These are phyloP conservation scores for Fraxinus cuspidata DNA, from an alignment of 257 asterid genomes.

Conservation along the genomic window DNA sequence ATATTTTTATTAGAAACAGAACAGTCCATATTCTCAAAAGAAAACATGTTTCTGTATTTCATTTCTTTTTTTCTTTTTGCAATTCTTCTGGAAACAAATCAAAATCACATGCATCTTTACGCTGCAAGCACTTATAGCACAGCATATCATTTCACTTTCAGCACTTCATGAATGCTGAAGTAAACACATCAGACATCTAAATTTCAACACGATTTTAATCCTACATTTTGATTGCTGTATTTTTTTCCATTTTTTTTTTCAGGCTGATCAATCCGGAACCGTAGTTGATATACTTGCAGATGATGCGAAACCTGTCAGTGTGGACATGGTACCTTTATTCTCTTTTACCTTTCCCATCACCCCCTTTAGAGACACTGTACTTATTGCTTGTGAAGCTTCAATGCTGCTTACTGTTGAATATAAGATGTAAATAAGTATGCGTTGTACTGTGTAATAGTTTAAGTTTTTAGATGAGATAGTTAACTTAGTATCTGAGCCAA, in stretches of 20 bases:
- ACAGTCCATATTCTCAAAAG: not conserved
- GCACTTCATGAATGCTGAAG: not conserved
- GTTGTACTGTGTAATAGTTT: not conserved
- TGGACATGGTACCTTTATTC: slow-evolving; percentile 40
- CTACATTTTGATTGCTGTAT: not conserved
- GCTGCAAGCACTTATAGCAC: not conserved
- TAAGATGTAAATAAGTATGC: not conserved
- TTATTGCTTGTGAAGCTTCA: slow-evolving; percentile 4
- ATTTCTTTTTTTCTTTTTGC: not conserved
- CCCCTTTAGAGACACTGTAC: not conserved
- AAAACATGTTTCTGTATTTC: not conserved
- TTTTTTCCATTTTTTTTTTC: not conserved
- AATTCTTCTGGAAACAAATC: not conserved
- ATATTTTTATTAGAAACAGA: not conserved
- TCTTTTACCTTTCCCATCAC: slow-evolving; percentile 9
- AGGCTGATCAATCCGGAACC: slow-evolving; percentile 67
- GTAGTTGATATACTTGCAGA: slow-evolving; percentile 51
- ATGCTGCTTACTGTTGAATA: not conserved
- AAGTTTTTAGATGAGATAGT: not conserved
- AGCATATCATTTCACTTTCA: not conserved
- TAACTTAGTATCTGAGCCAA: not conserved
- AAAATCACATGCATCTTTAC: not conserved
- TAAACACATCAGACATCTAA: not conserved
- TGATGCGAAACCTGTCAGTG: slow-evolving; percentile 59
- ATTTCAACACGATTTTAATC: not conserved